These are phyloP conservation scores for Cercis canadensis DNA, from an alignment of 306 rosid species.

Conservation along the genomic window DNA sequence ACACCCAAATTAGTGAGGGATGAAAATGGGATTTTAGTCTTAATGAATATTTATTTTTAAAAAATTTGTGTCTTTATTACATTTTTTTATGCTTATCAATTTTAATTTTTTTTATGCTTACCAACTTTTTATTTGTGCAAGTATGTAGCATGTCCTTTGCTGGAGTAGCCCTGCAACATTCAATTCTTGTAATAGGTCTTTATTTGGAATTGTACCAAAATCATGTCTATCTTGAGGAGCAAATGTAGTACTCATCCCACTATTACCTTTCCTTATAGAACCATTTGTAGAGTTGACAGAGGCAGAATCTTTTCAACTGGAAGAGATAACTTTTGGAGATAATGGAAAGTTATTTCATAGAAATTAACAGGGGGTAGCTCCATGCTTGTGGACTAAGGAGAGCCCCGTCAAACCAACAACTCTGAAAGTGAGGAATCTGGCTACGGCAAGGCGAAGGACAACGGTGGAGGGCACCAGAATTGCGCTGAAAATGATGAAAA, in stretches of 20 bases:
- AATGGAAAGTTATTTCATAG: slow-evolving; percentile 67
- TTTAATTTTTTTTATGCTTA: no score
- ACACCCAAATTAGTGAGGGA: no score
- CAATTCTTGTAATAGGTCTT: slow-evolving; percentile 40
- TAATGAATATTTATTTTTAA: no score
- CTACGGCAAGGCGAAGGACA: slow-evolving; percentile 52
- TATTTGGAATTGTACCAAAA: slow-evolving; percentile 29
- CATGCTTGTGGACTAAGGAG: slow-evolving; percentile 68
- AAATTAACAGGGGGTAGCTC: slow-evolving; percentile 89
- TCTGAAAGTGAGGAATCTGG: slow-evolving; percentile 55
- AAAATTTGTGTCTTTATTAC: no score
- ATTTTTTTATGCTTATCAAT: no score
- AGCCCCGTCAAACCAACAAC: slow-evolving; percentile 68
- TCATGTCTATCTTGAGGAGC: slow-evolving; percentile 26
- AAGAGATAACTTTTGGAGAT: slow-evolving; percentile 64
- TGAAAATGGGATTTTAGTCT: no score
- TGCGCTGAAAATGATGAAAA: slow-evolving; percentile 78
- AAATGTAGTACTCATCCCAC: slow-evolving; percentile 36
- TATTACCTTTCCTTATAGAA: slow-evolving; percentile 34
- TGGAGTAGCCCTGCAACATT: slow-evolving; percentile 62
- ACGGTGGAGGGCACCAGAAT: slow-evolving; percentile 70
- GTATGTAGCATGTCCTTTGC: neutral
- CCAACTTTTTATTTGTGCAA: slow-evolving; percentile 3
- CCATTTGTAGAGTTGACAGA: slow-evolving; percentile 23
- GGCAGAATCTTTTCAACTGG: slow-evolving; percentile 66